Evolutionary conservation across 2,329 filamentous ascomycete species (phyloP), one percentile per base, ranked within the genome.

Genomic region (Scortechinia acanthostroma): DNA sequence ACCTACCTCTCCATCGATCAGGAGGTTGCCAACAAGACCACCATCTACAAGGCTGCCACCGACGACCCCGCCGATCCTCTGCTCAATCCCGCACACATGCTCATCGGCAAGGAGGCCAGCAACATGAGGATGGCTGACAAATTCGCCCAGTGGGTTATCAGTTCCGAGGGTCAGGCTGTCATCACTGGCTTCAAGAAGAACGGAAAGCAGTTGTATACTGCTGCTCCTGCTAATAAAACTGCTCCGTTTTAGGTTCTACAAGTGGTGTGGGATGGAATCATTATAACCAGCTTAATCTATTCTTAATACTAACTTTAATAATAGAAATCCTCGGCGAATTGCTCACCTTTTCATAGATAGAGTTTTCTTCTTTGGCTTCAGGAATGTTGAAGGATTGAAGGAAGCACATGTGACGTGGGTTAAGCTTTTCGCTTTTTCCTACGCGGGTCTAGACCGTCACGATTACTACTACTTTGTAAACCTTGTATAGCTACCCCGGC

Each of bases 51-150:
- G 48, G 40, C 49, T 46, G 28, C 1, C 33, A 19, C 22, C 20
- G 62, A 69, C 45, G 49, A 60, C 1, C 55, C 56, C 2, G 51
- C 56, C 3, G 64, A 70, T 48, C 58, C 57, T 2, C 51, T 73
- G 2, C 51, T 73, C 3, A 66, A 69, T 46, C 68, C 70, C 1
- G 69, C 66, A 2, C 63, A 68, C 51, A 52, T 69, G 3, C 52
- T 70, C 2, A 51, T 70, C 4, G 65, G 62, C 0, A 55, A 48
- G 4, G 57, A 61, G 33, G 60, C 61, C 1, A 51, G 53, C 20
- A 62, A 69, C 49, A 46, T 51, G 35, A 48, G 57, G 21, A 50
- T 61, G 44, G 64, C 65, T 1, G 50, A 58, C 4, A 48, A 48
- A 3, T 71, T 71, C 50, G 58, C 60, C 3, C 49, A 62, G 22